Evolutionary conservation across 2,329 filamentous ascomycete species (phyloP).

Genomic region (Sporothrix globosa): DNA sequence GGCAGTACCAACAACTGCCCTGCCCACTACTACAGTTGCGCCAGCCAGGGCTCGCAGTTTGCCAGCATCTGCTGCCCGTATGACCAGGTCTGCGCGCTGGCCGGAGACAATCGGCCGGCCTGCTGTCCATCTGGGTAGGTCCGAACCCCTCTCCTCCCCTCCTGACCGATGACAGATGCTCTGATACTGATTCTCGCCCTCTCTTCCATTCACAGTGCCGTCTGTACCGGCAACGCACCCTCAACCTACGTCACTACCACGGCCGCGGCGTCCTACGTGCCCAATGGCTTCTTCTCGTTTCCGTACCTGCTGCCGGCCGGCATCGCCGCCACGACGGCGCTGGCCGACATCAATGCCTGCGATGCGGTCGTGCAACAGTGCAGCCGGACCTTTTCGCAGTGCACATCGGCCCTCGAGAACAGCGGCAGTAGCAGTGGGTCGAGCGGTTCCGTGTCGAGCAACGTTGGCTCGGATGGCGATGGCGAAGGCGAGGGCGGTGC

Average conservation of each 20-base stretch:
- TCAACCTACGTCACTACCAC: slow-evolving; percentile 44
- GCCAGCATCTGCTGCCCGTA: slow-evolving; percentile 55
- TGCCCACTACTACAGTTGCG: slow-evolving; percentile 56
- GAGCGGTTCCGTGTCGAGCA: slow-evolving; percentile 36
- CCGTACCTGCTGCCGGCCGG: slow-evolving; percentile 52
- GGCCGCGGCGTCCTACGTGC: slow-evolving; percentile 54
- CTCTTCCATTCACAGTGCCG: slow-evolving; percentile 45
- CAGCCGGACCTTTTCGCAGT: slow-evolving; percentile 57
- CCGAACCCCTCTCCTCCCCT: slow-evolving; percentile 28
- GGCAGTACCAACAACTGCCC: slow-evolving; percentile 46
- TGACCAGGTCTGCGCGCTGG: slow-evolving; percentile 56
- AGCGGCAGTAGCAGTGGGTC: slow-evolving; percentile 40
- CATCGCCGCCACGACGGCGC: slow-evolving; percentile 46
- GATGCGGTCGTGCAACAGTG: slow-evolving; percentile 57
- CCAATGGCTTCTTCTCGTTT: slow-evolving; percentile 63
- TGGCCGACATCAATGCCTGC: slow-evolving; percentile 56
- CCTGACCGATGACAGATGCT: too few species aligned
- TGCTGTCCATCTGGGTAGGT: slow-evolving; percentile 59
- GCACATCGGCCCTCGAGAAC: slow-evolving; percentile 54
- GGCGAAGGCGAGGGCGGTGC: slow-evolving; percentile 36
- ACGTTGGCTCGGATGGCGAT: slow-evolving; percentile 35
- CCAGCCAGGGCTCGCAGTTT: slow-evolving; percentile 52
- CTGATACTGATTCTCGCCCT: not conserved
- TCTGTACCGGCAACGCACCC: slow-evolving; percentile 61
- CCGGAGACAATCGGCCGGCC: slow-evolving; percentile 54